A percentile compares a stretch with the other conserved stretches of the same genome.
Conservation (phyloP, 768 basidiomycete species). For the Hygrocybe coccinea region DNA sequence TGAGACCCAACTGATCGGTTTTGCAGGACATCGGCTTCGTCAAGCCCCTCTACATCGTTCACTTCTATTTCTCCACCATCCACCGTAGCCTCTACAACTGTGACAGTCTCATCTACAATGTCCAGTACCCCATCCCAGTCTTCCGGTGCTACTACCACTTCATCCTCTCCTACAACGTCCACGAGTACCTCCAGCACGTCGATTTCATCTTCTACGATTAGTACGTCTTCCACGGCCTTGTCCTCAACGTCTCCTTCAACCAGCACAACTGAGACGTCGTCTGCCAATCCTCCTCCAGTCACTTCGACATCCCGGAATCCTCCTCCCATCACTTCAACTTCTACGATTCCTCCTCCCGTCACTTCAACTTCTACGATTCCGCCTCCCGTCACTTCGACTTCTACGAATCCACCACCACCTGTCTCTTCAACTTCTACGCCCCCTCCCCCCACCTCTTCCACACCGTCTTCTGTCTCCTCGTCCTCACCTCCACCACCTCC, state of each 20-base stretch:
- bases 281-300: constrained; percentile 12
- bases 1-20: not conserved
- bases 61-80: constrained; percentile 14
- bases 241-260: not conserved
- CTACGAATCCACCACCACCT: constrained; percentile 1
- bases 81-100: constrained; percentile 17
- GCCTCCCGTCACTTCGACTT: constrained; percentile 4
- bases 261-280: constrained; percentile 11
- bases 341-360: constrained; percentile 7
- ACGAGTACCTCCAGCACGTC: not conserved
- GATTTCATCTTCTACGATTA: constrained; percentile 11
- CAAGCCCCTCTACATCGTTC: constrained; percentile 13
- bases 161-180: constrained; percentile 7
- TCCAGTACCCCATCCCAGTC: no score
- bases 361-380: constrained; percentile 10
- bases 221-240: not conserved
- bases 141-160: constrained; percentile 15
- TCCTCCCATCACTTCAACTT: constrained; percentile 9
- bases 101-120: constrained; percentile 21
- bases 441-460: constrained; percentile 4
- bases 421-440: constrained; percentile 11
- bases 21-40: constrained; percentile 6
- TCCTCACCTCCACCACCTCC: constrained; percentile 13
- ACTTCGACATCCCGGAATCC: not conserved
- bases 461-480: constrained; percentile 5